A percentile compares a stretch with the other conserved stretches of the same genome.
phyloP scores from a whole-genome alignment of 352 stramenopile species.

The Phytophthora foliorum region DNA sequence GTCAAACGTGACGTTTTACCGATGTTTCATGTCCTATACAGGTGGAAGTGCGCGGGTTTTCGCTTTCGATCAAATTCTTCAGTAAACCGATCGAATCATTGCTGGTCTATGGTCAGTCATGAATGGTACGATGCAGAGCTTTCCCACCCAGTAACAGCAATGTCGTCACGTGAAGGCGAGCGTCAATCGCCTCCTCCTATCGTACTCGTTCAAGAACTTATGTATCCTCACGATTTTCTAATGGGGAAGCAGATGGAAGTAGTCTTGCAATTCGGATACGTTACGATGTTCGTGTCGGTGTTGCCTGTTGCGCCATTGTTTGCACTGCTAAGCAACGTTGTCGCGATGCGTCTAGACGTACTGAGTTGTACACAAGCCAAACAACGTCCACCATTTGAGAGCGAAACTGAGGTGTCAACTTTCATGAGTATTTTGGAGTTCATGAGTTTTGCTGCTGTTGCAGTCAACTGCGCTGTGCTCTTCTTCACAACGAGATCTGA shows the following conservation, averaged over 20 bases:
- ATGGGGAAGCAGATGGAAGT: slow-evolving; percentile 86
- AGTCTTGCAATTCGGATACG: slow-evolving; percentile 93
- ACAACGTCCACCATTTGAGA: slow-evolving; percentile 78
- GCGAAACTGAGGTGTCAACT: slow-evolving; percentile 89
- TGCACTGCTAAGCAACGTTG: slow-evolving; percentile 86
- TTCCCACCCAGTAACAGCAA: background rate
- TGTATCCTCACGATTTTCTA: slow-evolving; percentile 75
- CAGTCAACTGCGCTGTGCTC: slow-evolving; percentile 80
- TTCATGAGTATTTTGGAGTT: slow-evolving; percentile 93
- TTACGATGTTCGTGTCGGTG: slow-evolving; percentile 95
- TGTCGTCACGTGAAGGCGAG: slow-evolving; percentile 3
- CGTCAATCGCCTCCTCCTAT: slow-evolving; percentile 43
- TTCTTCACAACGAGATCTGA: slow-evolving; percentile 76
- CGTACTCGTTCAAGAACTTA: slow-evolving; percentile 76
- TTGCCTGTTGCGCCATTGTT: slow-evolving; percentile 91
- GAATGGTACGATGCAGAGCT: slow-evolving; percentile 75
- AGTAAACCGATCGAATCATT: slow-evolving; percentile 14
- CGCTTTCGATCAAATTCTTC: slow-evolving; percentile 25
- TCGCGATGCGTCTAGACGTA: slow-evolving; percentile 91
- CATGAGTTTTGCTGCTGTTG: slow-evolving; percentile 91
- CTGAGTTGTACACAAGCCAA: slow-evolving; percentile 82
- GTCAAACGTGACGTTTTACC: slow-evolving; percentile 61
- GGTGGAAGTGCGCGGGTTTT: slow-evolving; percentile 60
- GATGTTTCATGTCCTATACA: slow-evolving; percentile 55
- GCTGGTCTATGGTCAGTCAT: slow-evolving; percentile 36